These are phyloP conservation scores for Colletotrichum noveboracense DNA, from an alignment of 2,329 filamentous ascomycete genomes.

Conservation along the genomic window DNA sequence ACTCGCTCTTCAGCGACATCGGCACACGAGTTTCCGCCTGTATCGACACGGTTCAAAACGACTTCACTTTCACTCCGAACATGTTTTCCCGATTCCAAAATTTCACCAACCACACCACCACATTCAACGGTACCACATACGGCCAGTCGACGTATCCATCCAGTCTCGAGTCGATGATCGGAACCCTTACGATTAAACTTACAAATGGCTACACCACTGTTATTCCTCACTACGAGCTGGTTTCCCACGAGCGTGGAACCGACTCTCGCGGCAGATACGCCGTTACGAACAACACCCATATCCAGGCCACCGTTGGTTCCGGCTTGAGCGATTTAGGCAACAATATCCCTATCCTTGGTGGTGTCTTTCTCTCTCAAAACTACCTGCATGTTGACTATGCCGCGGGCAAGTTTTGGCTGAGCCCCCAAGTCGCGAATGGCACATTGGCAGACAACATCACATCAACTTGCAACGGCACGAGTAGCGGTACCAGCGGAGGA, in stretches of 20 bases:
- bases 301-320: slow-evolving; percentile 10
- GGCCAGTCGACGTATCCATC: neutral
- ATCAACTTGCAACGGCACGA: slow-evolving; percentile 8
- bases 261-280: slow-evolving; percentile 18
- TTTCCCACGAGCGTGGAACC: slow-evolving; percentile 18
- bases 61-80: slow-evolving; percentile 19
- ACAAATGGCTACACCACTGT: slow-evolving; percentile 22
- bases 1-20: slow-evolving; percentile 18
- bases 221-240: slow-evolving; percentile 24
- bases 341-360: slow-evolving; percentile 21
- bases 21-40: slow-evolving; percentile 19
- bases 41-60: slow-evolving; percentile 23
- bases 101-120: neutral
- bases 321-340: slow-evolving; percentile 19
- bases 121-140: neutral
- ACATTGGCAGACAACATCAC: slow-evolving; percentile 9
- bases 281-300: slow-evolving; percentile 11
- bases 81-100: slow-evolving; percentile 15
- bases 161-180: slow-evolving; percentile 10
- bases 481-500: neutral
- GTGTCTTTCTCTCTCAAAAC: slow-evolving; percentile 23
- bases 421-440: slow-evolving; percentile 16
- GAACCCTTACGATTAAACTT: slow-evolving; percentile 19
- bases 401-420: slow-evolving; percentile 21
- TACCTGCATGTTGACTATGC: slow-evolving; percentile 21